Evolutionary conservation across 306 rosid species (phyloP).

Genomic region (Neltuma alba): DNA sequence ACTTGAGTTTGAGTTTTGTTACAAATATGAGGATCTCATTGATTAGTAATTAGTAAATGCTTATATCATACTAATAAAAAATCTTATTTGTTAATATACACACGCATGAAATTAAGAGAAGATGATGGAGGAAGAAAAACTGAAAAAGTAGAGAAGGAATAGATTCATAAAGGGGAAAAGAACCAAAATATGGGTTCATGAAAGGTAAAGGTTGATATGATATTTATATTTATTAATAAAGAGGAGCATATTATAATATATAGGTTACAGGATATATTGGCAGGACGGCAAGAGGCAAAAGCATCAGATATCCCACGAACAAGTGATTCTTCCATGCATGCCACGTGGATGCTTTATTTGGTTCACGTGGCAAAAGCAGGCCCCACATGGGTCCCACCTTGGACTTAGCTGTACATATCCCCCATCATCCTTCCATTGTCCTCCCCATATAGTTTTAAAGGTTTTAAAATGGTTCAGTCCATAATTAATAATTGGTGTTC

Average conservation of each 20-base stretch:
- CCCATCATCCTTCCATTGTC: neutral
- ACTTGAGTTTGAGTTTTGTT: too few species aligned
- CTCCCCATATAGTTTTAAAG: too few species aligned
- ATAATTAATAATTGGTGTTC: too few species aligned
- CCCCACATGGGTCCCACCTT: slow-evolving; percentile 65
- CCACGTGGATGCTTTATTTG: slow-evolving; percentile 49
- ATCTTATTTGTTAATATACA: too few species aligned
- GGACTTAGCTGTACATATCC: neutral
- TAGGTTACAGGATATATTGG: neutral
- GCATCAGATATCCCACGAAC: slow-evolving; percentile 42
- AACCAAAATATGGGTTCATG: slow-evolving; percentile 68
- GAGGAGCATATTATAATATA: neutral
- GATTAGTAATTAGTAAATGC: too few species aligned
- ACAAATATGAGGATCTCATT: too few species aligned
- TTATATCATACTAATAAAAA: too few species aligned
- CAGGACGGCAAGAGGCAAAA: slow-evolving; percentile 28
- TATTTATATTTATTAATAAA: neutral
- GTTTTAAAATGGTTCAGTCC: too few species aligned
- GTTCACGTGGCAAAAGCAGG: slow-evolving; percentile 76
- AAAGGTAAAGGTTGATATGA: slow-evolving; percentile 50
- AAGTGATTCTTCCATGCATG: slow-evolving; percentile 45
- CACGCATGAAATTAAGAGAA: neutral
- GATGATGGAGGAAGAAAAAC: neutral
- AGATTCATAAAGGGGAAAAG: slow-evolving; percentile 63
- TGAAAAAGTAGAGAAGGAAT: slow-evolving; percentile 37